These are phyloP conservation scores for Rhodosorus marinus DNA, from an alignment of 23 red algal genomes.

Conservation along the genomic window DNA sequence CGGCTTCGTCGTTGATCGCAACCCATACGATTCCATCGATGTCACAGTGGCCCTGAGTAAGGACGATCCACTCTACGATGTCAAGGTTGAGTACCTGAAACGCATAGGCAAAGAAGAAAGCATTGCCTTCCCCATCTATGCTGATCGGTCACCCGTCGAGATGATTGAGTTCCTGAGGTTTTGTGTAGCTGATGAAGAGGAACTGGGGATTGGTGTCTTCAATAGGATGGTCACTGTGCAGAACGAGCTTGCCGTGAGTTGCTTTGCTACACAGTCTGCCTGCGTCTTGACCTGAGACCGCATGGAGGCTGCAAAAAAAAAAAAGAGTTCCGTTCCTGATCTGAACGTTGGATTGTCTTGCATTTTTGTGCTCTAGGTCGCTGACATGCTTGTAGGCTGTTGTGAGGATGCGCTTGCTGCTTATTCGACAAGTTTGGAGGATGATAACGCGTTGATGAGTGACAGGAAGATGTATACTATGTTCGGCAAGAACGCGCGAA, in stretches of 20 bases:
- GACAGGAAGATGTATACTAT: conserved; percentile 41
- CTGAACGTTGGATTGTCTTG: no score
- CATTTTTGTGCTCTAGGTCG: no score
- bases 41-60: conserved; percentile 25
- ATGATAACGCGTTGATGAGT: conserved; percentile 47
- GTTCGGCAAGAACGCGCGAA: conserved; percentile 45
- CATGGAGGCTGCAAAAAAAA: no score
- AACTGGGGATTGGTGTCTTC: conserved; percentile 58
- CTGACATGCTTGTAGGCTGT: conserved; percentile 26
- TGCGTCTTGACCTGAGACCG: no score
- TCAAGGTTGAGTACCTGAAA: conserved; percentile 30
- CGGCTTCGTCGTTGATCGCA: conserved; percentile 84
- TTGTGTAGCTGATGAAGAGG: conserved; percentile 31
- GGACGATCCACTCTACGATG: conserved; percentile 27
- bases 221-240: conserved; percentile 30
- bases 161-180: conserved; percentile 80
- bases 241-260: conserved; percentile 62
- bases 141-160: conserved; percentile 84
- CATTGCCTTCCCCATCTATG: conserved; percentile 58
- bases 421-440: conserved; percentile 42
- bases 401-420: conserved; percentile 21
- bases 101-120: conserved; percentile 19
- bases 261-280: no score
- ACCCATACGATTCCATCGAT: conserved; percentile 88
- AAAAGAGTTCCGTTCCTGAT: no score